Evolutionary conservation across 148 eudicot genomes (phyloP), one percentile per base, ranked within the genome.

Genomic region (Camellia granthamiana): DNA sequence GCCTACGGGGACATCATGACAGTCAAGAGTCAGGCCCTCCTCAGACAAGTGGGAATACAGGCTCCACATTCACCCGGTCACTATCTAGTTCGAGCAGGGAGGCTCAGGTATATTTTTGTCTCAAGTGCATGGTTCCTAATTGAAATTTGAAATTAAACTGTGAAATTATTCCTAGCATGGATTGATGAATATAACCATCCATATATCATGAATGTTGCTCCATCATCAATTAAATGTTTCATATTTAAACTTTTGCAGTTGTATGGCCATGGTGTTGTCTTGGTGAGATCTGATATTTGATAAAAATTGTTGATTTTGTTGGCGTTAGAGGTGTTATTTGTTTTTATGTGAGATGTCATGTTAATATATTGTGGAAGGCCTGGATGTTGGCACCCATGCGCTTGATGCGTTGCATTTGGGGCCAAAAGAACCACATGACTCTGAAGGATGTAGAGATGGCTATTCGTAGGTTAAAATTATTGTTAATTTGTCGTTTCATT

Each of bases 81-180:
- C 93, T 91, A 74, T 89, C 94, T 78, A 88, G 93, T 84, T 93
- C 97, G 70, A 90, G 95, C 67, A 92, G 95, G 62, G 97, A 91
- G 11, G 74, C 88, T 81, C 98, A 91, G 98, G 98, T 95, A 85
- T 52, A 38, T 2, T 81, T 55, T 71, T 16, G 68, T 64, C 23
- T 49, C 7, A 49, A 23, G 21, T 64, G 38, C 16, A 6, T 64
- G 68, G 42, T 5, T 64, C 42, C 42, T 21, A 30, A 64, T 60
- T 64, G 68, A 30, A 64, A 21, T 7, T 64, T 13, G 11, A 30
- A 0, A 30, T 60, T 64, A 21, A 19, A 19, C 14, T 64, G 11
- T 64, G 3, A 19, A 64, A 7, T 49, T 49, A 64, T 3, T 2
- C 3, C 68, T 16, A 4, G 23, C 65, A 16, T 62, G 68, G 13